Percentiles rank a stretch among this genome's conserved stretches.
Conservation (phyloP, 2,329 filamentous ascomycete species). For the Penicillium fuscoglaucum region DNA sequence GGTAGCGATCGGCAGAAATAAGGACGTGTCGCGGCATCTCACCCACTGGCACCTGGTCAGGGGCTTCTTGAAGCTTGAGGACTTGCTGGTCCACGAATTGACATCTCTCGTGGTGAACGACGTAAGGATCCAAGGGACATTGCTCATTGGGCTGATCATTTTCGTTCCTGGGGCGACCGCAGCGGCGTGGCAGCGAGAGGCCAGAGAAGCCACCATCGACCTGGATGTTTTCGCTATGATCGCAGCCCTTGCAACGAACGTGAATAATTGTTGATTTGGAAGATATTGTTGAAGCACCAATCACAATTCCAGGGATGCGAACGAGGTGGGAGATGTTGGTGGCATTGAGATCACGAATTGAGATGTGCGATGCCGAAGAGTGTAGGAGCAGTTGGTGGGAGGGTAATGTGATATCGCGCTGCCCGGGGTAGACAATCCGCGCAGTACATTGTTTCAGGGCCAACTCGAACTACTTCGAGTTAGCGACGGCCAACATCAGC, state of each 20-base stretch:
- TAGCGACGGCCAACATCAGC: background rate
- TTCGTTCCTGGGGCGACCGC: constrained; percentile 60
- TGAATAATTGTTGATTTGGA: constrained; percentile 88
- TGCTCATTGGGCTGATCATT: constrained; percentile 68
- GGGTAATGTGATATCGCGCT: constrained; percentile 68
- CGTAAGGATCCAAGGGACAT: constrained; percentile 93
- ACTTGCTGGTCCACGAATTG: constrained; percentile 97
- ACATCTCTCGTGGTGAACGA: constrained; percentile 90
- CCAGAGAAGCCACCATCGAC: constrained; percentile 86
- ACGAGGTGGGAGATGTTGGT: constrained; percentile 93
- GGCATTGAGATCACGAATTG: constrained; percentile 91
- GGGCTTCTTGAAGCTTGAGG: constrained; percentile 95
- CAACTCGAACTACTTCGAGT: constrained; percentile 72
- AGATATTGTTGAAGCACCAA: constrained; percentile 92
- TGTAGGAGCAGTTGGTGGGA: constrained; percentile 94
- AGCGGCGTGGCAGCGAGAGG: constrained; percentile 78
- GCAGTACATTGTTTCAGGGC: constrained; percentile 90
- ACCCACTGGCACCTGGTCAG: constrained; percentile 95
- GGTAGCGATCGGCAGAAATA: constrained; percentile 91
- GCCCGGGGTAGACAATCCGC: constrained; percentile 83
- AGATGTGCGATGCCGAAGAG: constrained; percentile 84
- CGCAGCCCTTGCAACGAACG: constrained; percentile 86
- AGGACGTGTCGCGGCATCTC: constrained; percentile 93
- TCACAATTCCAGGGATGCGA: constrained; percentile 94
- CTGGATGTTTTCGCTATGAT: constrained; percentile 66